Conservation (phyloP, 2,329 filamentous ascomycete species). For the Fusarium sp. region DNA sequence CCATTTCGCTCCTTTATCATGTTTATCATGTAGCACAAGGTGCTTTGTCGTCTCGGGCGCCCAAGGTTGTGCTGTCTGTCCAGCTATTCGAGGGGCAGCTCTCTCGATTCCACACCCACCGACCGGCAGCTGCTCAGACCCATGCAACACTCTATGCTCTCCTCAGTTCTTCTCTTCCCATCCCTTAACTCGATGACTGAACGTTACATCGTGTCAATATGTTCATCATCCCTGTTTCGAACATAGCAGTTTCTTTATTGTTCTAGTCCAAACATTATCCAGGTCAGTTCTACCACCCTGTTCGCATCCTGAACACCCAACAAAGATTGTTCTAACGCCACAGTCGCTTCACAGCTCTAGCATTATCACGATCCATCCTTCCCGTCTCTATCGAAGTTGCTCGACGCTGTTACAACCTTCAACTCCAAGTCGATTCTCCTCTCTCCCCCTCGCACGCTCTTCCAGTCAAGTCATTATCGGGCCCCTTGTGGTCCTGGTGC, state of each 20-base stretch:
- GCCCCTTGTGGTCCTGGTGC: neutral
- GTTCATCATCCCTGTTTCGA: neutral
- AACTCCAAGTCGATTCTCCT: neutral
- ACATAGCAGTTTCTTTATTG: neutral
- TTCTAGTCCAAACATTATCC: constrained; percentile 10
- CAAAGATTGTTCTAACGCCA: constrained; percentile 1
- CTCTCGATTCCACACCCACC: neutral
- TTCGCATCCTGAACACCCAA: constrained; percentile 6
- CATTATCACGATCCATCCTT: neutral
- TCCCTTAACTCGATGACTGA: neutral
- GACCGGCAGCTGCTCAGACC: neutral
- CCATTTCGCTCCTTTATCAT: neutral
- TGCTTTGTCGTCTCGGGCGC: too few relatives aligned
- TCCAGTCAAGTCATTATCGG: neutral
- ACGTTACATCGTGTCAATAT: neutral
- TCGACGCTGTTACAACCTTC: neutral
- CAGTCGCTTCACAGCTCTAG: neutral
- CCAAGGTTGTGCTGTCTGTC: neutral
- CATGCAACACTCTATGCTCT: neutral
- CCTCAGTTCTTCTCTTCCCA: neutral
- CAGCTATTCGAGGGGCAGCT: neutral
- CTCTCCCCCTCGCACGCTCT: neutral
- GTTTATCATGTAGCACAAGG: neutral
- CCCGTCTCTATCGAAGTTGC: neutral
- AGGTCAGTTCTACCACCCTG: constrained; percentile 9